Evolutionary conservation across 1,284 basidiomycete genomes (phyloP), one percentile per base, ranked within the genome.

Genomic region (Heterobasidion irregulare): DNA sequence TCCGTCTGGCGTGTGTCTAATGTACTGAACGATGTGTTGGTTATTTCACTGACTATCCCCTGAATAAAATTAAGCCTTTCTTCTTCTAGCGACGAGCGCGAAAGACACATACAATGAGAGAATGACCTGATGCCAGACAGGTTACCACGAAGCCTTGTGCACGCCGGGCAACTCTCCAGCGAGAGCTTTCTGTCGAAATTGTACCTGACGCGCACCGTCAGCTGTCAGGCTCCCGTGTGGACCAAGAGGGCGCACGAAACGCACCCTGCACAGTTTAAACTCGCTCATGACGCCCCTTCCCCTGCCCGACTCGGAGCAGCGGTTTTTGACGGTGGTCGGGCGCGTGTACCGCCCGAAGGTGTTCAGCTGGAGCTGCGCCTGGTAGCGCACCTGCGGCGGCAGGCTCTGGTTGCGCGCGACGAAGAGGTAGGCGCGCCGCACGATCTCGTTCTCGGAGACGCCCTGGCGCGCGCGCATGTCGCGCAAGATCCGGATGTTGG

Each of bases 281-380:
- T 95, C 89, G 64, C 83, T 83, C 61, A 98, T 88, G 52, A 98
- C 77, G 54, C 92, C 95, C 57, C 92, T 75, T 1, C 92, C 94
- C 57, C 85, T 77, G 0, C 94, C 94, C 6, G 91, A 87, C 70
- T 87, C 90, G 36, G 76, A 73, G 65, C 95, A 98, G 16, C 94
- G 77, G 69, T 95, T 94, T 71, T 92, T 93, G 26, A 98, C 91
- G 2, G 83, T 86, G 8, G 83, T 84, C 18, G 91, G 89, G 41
- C 90, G 83, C 8, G 91, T 87, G 69, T 92, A 90, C 51, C 82
- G 81, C 57, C 82, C 86, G 65, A 97, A 92, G 18, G 85, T 83
- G 71, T 95, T 96, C 55, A 98, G 79, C 66, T 96, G 92, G 57
- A 98, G 76, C 70, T 98, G 95, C n/a, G 96, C 95, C 66, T 95